Percentiles rank a stretch among this genome's conserved stretches.
Evolutionary conservation across 2,329 filamentous ascomycete species (phyloP).

Genomic region (Dryadomyces sulphureus): DNA sequence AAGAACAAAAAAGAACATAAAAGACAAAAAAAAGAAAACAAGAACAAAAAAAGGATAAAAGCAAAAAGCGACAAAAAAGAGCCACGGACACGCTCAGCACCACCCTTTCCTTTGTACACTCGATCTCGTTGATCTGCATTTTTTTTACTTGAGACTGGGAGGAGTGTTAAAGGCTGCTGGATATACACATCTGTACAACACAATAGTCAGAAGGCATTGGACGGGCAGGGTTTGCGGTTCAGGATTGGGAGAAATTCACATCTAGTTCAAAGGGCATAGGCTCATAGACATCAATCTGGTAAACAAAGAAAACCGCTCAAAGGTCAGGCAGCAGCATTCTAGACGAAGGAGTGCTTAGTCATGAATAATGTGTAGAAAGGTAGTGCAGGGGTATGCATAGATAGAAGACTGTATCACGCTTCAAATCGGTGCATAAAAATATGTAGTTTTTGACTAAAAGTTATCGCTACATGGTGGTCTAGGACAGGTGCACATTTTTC

Average conservation of each 20-base stretch:
- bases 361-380: too few relatives aligned
- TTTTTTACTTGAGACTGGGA: not conserved
- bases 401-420: too few relatives aligned
- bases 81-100: not conserved
- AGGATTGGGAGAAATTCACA: not conserved
- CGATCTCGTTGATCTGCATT: conserved; percentile 4
- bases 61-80: conserved; percentile 2
- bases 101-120: not conserved
- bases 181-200: not conserved
- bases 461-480: too few relatives aligned
- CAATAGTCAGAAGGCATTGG: not conserved
- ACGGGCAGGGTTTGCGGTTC: not conserved
- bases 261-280: not conserved
- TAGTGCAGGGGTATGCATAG: too few relatives aligned
- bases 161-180: not conserved
- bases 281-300: not conserved
- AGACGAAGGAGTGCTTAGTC: too few relatives aligned
- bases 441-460: too few relatives aligned
- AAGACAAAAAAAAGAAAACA: conserved; percentile 1
- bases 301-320: not conserved
- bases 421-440: too few relatives aligned
- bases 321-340: not conserved
- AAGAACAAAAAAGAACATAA: not conserved
- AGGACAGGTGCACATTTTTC: too few relatives aligned
- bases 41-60: conserved; percentile 1